phyloP scores from a whole-genome alignment of 306 rosid species.

The Delonix regia region DNA sequence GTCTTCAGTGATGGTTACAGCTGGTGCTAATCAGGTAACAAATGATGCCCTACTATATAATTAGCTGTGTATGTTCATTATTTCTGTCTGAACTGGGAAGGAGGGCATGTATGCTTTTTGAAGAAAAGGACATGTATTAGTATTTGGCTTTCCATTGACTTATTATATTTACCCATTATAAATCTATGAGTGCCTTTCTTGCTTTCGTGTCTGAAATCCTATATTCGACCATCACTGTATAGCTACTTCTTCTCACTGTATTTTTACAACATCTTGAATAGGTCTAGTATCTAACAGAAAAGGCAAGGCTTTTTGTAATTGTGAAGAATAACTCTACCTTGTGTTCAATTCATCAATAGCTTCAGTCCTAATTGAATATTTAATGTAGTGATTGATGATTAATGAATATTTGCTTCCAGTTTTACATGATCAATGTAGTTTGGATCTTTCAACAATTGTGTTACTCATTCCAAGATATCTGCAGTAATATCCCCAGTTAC shows the following conservation, averaged over 20 bases:
- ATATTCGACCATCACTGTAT: conserved; percentile 9
- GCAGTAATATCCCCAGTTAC: conserved; percentile 28
- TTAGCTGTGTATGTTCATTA: conserved; percentile 20
- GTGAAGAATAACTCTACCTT: neutral
- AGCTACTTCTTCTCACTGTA: conserved; percentile 14
- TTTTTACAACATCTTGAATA: neutral
- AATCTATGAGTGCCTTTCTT: neutral
- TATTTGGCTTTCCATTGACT: conserved; percentile 27
- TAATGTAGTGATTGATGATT: neutral
- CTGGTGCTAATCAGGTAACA: conserved; percentile 99
- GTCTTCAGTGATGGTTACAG: conserved; percentile 96
- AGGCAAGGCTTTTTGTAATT: neutral
- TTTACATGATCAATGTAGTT: neutral
- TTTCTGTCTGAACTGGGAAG: neutral
- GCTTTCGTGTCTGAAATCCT: conserved; percentile 1
- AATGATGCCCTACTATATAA: conserved; percentile 30
- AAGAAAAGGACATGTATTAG: conserved; percentile 6
- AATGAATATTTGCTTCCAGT: conserved; percentile 3
- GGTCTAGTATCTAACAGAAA: neutral
- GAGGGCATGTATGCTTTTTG: neutral
- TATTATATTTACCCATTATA: neutral
- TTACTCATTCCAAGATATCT: conserved; percentile 43
- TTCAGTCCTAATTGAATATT: neutral
- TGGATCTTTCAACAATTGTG: conserved; percentile 22
- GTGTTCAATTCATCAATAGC: neutral